Base-by-base conservation (phyloP, 305 asterid genomes). In the Fraxinus platypoda region DNA sequence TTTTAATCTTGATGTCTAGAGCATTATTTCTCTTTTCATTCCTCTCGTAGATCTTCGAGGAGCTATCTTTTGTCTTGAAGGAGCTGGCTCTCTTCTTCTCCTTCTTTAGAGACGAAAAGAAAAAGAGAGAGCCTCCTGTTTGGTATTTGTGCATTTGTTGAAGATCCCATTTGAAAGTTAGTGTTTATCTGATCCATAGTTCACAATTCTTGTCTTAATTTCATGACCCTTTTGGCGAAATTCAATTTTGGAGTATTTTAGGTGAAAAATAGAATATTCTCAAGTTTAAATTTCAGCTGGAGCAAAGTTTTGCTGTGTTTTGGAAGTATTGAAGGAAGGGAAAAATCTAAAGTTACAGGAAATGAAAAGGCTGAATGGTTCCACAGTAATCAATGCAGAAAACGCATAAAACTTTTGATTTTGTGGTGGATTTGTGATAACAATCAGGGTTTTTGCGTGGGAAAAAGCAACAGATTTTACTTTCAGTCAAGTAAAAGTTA, bases 1-100 rank as follows among this genome's bases (percentile, higher is more conserved):
- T 66, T 66, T 9, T 11, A 31, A 17, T 71, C 25, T 71, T 31
- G 76, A 31, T 75, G 84, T 81, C 76, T 57, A 80, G 28, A 49
- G 73, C 21, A 13, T 71, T 66, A 66, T 66, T 9, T 66, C n/a
- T 66, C 19, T 66, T 26, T 66, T 66, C 31, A 23, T 71, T 80
- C 38, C 78, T 34, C 52, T 80, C 31, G 31, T 52, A 52, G 83
- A 81, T 81, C 83, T 74, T 81, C 66, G n/a, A 54, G 37, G 74
- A 13, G 35, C 68, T 43, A 13, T 54, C 46, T 15, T 80, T 34
- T 26, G 30, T 81, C 15, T 35, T 35, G 79, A 72, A 12, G 15
- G 35, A 66, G 74, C 74, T 26, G 74, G 74, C 74, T 66, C 34
- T 66, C 35, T 26, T 66, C 73, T 64, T 66, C 72, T 64, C 12